Conservation (phyloP, 495 filamentous ascomycete genomes). For the Pyrenopolyporus hunteri region DNA sequence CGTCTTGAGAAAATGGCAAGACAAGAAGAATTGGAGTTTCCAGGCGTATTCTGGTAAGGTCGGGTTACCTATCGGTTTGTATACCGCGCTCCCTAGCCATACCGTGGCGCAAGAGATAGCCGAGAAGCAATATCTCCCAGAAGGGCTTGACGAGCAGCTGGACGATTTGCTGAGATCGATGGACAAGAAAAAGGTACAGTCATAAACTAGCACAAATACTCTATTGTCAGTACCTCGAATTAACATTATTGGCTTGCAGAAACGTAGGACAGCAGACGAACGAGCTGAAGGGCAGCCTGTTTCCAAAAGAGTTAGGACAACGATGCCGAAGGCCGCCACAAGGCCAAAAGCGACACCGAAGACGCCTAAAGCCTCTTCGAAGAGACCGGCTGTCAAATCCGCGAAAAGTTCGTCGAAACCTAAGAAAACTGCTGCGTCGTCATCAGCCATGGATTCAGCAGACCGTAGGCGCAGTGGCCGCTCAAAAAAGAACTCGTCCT, state of each 20-base stretch:
- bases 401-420: conserved; percentile 44
- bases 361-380: conserved; percentile 40
- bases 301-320: conserved; percentile 46
- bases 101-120: conserved; percentile 82
- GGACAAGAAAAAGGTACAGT: conserved; percentile 60
- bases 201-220: neutral
- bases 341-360: conserved; percentile 42
- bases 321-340: conserved; percentile 33
- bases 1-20: conserved; percentile 82
- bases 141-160: conserved; percentile 77
- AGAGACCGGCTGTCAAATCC: conserved; percentile 40
- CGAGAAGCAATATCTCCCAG: conserved; percentile 79
- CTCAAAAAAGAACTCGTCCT: conserved; percentile 47
- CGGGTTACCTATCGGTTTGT: conserved; percentile 78
- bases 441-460: conserved; percentile 38
- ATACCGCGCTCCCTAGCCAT: conserved; percentile 73
- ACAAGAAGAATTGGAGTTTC: conserved; percentile 75
- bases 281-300: conserved; percentile 46
- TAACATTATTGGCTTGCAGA: conserved; percentile 42
- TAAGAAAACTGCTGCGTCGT: conserved; percentile 41
- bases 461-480: conserved; percentile 61
- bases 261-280: conserved; percentile 56
- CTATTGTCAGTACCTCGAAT: conserved; percentile 1
- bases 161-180: conserved; percentile 66
- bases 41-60: conserved; percentile 83